Evolutionary conservation across 306 rosid species (phyloP).

Genomic region (Quercus agrifolia): DNA sequence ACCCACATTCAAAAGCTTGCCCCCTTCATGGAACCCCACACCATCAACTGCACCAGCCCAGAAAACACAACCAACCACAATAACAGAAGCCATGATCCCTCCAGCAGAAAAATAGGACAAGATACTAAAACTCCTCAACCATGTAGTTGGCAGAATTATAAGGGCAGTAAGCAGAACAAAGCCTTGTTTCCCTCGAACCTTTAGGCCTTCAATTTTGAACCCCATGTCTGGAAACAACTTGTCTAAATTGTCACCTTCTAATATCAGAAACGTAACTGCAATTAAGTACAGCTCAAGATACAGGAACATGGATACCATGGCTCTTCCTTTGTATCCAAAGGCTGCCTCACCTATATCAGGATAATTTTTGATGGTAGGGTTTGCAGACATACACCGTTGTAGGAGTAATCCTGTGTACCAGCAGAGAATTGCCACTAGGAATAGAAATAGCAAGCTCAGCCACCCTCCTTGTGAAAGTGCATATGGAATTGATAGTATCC

Average conservation of each 20-base stretch:
- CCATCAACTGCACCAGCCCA: constrained; percentile 61
- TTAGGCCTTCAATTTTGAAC: constrained; percentile 30
- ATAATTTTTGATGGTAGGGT: constrained; percentile 42
- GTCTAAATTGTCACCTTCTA: constrained; percentile 67
- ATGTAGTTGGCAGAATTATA: constrained; percentile 60
- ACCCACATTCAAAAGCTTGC: constrained; percentile 12
- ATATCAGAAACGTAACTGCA: constrained; percentile 53
- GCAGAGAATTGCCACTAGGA: constrained; percentile 44
- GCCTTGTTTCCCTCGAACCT: constrained; percentile 34
- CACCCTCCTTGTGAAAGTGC: constrained; percentile 78
- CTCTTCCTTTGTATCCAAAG: constrained; percentile 58
- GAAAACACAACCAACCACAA: constrained; percentile 38
- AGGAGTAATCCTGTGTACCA: constrained; percentile 69
- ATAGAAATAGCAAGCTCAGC: constrained; percentile 48
- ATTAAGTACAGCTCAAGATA: constrained; percentile 49
- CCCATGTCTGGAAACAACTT: constrained; percentile 46
- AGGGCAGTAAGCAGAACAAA: constrained; percentile 49
- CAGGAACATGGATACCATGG: constrained; percentile 36
- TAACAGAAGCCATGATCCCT: constrained; percentile 52
- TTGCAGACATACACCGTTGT: constrained; percentile 47
- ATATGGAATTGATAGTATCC: constrained; percentile 70
- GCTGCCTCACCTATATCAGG: constrained; percentile 63
- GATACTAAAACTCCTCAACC: constrained; percentile 51
- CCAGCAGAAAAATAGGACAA: constrained; percentile 65
- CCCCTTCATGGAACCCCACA: constrained; percentile 49